phyloP scores from a whole-genome alignment of 1,139 yeast species.

The Spencermartinsiella ligniputridi region DNA sequence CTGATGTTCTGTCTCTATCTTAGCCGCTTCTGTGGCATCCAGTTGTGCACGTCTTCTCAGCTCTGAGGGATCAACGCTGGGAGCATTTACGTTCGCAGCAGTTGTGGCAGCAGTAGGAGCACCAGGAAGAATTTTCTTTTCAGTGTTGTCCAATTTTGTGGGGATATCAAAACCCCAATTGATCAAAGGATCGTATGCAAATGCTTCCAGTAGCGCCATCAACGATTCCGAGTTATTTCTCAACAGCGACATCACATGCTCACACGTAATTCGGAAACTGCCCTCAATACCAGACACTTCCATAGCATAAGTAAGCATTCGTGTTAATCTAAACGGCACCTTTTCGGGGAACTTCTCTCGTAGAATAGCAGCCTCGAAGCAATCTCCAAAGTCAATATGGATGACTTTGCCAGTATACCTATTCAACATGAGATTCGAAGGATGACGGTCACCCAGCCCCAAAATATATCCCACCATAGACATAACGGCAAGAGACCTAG shows the following conservation, averaged over 20 bases:
- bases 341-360: conserved; percentile 97
- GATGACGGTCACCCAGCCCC: conserved; percentile 97
- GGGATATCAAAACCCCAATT: conserved; percentile 99
- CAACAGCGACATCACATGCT: conserved; percentile 91
- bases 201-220: conserved; percentile 97
- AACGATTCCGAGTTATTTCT: conserved; percentile 92
- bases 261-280: conserved; percentile 92
- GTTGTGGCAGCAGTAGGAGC: conserved; percentile 2
- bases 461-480: conserved; percentile 96
- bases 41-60: conserved; percentile 68
- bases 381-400: conserved; percentile 98
- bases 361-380: conserved; percentile 96
- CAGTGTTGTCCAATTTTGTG: conserved; percentile 47
- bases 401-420: conserved; percentile 90
- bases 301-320: conserved; percentile 98
- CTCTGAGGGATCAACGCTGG: conserved; percentile 51
- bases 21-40: conserved; percentile 68
- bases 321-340: conserved; percentile 92
- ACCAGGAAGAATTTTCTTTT: conserved; percentile 3
- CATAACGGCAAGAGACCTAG: conserved; percentile 95
- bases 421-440: conserved; percentile 93
- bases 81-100: conserved; percentile 1
- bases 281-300: conserved; percentile 99
- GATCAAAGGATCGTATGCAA: conserved; percentile 96
- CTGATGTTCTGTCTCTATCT: conserved; percentile 68